Conservation (phyloP, 208 protist species). For the Wallacemonas rigidus region DNA sequence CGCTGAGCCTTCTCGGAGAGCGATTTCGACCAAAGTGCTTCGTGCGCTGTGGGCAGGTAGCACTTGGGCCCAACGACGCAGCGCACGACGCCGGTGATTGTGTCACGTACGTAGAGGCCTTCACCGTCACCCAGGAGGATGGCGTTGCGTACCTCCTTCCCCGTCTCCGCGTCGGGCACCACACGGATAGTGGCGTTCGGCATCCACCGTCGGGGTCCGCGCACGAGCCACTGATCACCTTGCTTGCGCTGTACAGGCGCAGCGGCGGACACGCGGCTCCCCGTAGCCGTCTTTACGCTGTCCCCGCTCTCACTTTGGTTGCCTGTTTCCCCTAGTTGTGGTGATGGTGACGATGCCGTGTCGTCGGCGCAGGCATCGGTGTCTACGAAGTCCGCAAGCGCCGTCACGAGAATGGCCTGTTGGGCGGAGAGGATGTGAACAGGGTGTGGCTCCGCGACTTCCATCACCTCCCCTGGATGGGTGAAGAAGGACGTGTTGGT, state of each 20-base stretch:
- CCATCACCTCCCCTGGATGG: conserved; percentile 71
- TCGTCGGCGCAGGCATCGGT: conserved; percentile 17
- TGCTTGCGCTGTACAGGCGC: conserved; percentile 44
- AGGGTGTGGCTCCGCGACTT: conserved; percentile 45
- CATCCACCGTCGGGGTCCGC: conserved; percentile 84
- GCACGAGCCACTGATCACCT: conserved; percentile 91
- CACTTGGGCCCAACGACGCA: conserved; percentile 63
- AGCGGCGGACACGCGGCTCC: too few species aligned
- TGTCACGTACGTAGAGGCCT: conserved; percentile 86
- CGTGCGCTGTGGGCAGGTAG: conserved; percentile 78
- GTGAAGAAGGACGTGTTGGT: conserved; percentile 89
- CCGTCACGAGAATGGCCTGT: conserved; percentile 84
- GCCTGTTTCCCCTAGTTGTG: too few species aligned
- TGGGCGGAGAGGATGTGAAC: conserved; percentile 79
- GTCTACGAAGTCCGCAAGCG: conserved; percentile 71
- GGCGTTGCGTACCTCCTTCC: conserved; percentile 42
- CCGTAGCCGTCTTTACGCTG: too few species aligned
- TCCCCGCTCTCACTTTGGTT: too few species aligned
- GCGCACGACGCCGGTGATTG: conserved; percentile 63
- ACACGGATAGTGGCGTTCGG: conserved; percentile 48
- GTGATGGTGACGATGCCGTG: conserved; percentile 1
- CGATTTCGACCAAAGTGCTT: conserved; percentile 86
- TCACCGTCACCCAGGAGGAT: conserved; percentile 67
- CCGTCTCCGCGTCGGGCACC: conserved; percentile 35
- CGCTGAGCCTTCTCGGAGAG: conserved; percentile 59